phyloP scores from a whole-genome alignment of 73 alveolate species.

The Paraurostyla sp. region DNA sequence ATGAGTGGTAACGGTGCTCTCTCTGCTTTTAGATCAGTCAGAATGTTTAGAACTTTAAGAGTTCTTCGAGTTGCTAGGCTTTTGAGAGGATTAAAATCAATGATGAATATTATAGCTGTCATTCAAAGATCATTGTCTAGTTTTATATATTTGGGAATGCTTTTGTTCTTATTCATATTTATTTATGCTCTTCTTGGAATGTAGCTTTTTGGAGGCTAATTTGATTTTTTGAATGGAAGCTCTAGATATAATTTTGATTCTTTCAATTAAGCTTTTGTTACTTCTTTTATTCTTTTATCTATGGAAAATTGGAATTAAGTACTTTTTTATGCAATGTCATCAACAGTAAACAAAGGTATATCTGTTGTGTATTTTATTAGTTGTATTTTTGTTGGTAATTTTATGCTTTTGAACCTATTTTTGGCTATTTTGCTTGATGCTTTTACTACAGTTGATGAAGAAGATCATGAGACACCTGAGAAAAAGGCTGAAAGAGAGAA shows the following conservation, averaged over 20 bases:
- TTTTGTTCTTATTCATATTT: constrained; percentile 80
- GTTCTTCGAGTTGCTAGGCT: constrained; percentile 88
- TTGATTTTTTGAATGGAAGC: constrained; percentile 12
- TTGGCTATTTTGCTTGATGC: constrained; percentile 72
- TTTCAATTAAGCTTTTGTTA: constrained; percentile 50
- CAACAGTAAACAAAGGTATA: background rate
- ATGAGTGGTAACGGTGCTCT: constrained; percentile 74
- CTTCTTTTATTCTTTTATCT: constrained; percentile 68
- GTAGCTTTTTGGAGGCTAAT: constrained; percentile 89
- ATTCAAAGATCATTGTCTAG: constrained; percentile 71
- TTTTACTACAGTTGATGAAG: constrained; percentile 59
- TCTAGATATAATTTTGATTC: constrained; percentile 65
- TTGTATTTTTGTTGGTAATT: constrained; percentile 72
- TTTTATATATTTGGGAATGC: constrained; percentile 77
- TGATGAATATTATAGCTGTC: constrained; percentile 81
- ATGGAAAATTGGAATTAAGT: constrained; percentile 80
- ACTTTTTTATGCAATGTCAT: constrained; percentile 56
- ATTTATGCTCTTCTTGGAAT: constrained; percentile 86
- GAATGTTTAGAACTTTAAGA: constrained; percentile 88
- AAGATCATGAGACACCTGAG: constrained; percentile 55
- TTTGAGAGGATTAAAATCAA: constrained; percentile 83
- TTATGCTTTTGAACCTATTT: constrained; percentile 68
- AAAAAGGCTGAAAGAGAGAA: constrained; percentile 48
- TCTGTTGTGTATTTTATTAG: constrained; percentile 47
- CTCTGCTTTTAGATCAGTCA: constrained; percentile 82